Evolutionary conservation across 208 protist genomes (phyloP), one percentile per base, ranked within the genome.

Genomic region (Naegleria lovaniensis): DNA sequence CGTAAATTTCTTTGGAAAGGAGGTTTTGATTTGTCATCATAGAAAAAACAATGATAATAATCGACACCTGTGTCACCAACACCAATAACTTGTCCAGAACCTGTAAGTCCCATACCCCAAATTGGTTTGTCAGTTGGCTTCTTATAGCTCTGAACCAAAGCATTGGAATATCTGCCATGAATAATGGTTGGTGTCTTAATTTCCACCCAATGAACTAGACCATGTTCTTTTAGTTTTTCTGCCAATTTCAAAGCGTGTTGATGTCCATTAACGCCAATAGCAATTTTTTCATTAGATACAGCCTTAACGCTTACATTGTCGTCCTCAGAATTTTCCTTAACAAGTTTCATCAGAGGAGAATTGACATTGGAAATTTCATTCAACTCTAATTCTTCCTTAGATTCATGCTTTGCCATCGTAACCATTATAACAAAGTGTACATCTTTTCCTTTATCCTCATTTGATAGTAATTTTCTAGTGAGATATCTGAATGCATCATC

Each of bases 1-100:
- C 7, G 16, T 9, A 40, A 33, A 33, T 5, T 33, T 33, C 19
- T 51, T 48, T 96, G 97, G 58, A 95, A 91, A 36, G 95, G 94
- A 5, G 97, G 93, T 0, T 51, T 0, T 13, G 43, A 40, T 40
- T 94, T 89, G 13, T 92, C 85, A 88, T 98, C 97, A 83, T 75
- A 76, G 85, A 98, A 97, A 91, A 95, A 97, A 93, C 97, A 98
- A 92, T 94, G 96, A 89, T 94, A 87, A 83, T 93, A 91, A 91
- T 97, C 95, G 4, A 98, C 89, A 13, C 96, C 96, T 67, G 94
- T 97, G 92, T 98, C 97, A 16, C 94, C 94, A n/a, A 97, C 91
- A 19, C 92, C 94, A 91, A 97, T 92, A 38, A 98, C 92, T 92
- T 98, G 95, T 48, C 95, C 95, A 5, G 83, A 90, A 40, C 97